Evolutionary conservation across 306 rosid species (phyloP).

Genomic region (Cucurbita argyrosperma): DNA sequence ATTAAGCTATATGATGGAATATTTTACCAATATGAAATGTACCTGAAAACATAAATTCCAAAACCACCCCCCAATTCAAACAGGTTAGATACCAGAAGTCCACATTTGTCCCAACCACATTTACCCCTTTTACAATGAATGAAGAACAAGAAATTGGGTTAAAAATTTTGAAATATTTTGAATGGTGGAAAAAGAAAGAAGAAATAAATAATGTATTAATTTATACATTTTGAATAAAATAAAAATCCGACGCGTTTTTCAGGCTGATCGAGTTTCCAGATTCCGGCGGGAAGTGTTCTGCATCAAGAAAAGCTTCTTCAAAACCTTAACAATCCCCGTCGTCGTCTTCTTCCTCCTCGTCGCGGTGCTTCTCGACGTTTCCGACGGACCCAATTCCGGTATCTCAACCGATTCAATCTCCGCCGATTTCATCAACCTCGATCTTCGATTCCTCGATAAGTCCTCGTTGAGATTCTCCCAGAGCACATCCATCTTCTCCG

Average conservation of each 20-base stretch:
- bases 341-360: not conserved
- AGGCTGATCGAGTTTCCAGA: constrained; percentile 1
- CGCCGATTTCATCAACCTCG: not conserved
- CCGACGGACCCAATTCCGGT: not conserved
- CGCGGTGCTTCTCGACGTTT: not conserved
- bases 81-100: not conserved
- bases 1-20: too few relatives aligned
- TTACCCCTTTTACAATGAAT: not conserved
- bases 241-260: not conserved
- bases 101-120: not conserved
- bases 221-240: not conserved
- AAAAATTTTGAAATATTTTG: not conserved
- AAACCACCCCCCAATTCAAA: not conserved
- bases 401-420: not conserved
- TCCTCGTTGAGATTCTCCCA: constrained; percentile 13
- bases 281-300: constrained; percentile 7
- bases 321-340: constrained; percentile 2
- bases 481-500: constrained; percentile 9
- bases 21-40: not conserved
- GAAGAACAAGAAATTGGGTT: not conserved
- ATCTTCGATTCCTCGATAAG: constrained; percentile 5
- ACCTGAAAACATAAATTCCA: not conserved
- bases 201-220: not conserved
- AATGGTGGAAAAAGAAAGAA: not conserved
- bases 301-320: constrained; percentile 7